Evolutionary conservation across 202 grass and related monocot genomes (phyloP).

Genomic region (Bolboschoenoplectus hybrid): DNA sequence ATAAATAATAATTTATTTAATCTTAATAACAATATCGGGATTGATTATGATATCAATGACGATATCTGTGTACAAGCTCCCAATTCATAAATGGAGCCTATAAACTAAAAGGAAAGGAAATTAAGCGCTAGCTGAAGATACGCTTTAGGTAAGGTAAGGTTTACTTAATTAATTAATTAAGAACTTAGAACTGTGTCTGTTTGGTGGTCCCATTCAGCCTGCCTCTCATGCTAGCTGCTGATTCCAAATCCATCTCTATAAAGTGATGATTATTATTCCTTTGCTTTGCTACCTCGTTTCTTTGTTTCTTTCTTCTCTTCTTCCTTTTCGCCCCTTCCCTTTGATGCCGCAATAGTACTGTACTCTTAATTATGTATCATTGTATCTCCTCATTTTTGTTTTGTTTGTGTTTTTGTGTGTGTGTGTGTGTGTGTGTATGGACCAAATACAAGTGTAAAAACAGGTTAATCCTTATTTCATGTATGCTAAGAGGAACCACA

Average conservation of each 20-base stretch:
- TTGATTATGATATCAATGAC: too few relatives aligned
- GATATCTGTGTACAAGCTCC: too few relatives aligned
- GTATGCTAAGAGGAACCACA: background rate
- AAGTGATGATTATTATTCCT: slow-evolving; percentile 6
- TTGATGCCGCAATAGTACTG: slow-evolving; percentile 23
- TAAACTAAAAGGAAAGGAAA: too few relatives aligned
- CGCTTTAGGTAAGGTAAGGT: slow-evolving; percentile 23
- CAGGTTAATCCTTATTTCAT: background rate
- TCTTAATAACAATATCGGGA: too few relatives aligned
- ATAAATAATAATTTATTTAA: too few relatives aligned
- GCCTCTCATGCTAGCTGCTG: slow-evolving; percentile 32
- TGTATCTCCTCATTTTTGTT: background rate
- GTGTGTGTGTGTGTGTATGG: background rate
- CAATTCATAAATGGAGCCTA: too few relatives aligned
- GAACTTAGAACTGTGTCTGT: background rate
- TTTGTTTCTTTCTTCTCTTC: background rate
- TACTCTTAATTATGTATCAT: background rate
- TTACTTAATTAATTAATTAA: slow-evolving; percentile 23
- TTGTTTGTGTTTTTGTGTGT: background rate
- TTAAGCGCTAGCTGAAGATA: background rate
- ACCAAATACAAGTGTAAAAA: slow-evolving; percentile 21
- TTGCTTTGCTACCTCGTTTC: slow-evolving; percentile 23
- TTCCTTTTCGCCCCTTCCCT: background rate
- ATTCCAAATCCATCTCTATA: slow-evolving; percentile 38
- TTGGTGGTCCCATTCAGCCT: slow-evolving; percentile 21